phyloP scores from a whole-genome alignment of 371 early-diverging fungal genomes.

The Enteropsectra breve region DNA sequence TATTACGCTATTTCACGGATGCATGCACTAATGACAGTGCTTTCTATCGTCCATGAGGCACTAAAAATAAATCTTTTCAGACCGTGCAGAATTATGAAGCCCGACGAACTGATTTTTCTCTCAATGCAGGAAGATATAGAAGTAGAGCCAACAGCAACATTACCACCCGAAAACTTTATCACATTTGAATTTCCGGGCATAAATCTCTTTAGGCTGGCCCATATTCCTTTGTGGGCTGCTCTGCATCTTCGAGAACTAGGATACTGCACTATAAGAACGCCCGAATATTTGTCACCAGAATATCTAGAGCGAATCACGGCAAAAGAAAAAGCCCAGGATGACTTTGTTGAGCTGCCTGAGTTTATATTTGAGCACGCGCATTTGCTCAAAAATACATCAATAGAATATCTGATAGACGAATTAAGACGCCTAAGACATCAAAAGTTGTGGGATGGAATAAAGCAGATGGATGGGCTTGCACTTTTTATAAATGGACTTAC shows the following conservation, averaged over 20 bases:
- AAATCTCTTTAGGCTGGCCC: slow-evolving; percentile 23
- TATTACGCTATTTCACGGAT: too few species aligned
- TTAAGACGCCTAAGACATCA: slow-evolving; percentile 36
- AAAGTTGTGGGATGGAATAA: slow-evolving; percentile 41
- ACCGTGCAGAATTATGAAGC: too few species aligned
- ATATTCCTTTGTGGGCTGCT: slow-evolving; percentile 45
- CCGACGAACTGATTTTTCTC: slow-evolving; percentile 30
- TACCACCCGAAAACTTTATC: neutral
- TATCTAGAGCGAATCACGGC: slow-evolving; percentile 14
- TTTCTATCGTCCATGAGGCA: too few species aligned
- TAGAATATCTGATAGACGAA: slow-evolving; percentile 23
- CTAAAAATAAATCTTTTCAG: too few species aligned
- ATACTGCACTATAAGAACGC: slow-evolving; percentile 31
- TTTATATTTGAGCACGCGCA: slow-evolving; percentile 35
- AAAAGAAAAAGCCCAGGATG: slow-evolving; percentile 30
- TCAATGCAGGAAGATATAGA: slow-evolving; percentile 14
- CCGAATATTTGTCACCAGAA: slow-evolving; percentile 19
- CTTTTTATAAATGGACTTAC: slow-evolving; percentile 46
- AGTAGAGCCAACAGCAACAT: slow-evolving; percentile 7
- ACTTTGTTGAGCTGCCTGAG: slow-evolving; percentile 34
- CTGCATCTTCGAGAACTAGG: slow-evolving; percentile 34
- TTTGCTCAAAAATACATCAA: slow-evolving; percentile 17
- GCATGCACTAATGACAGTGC: too few species aligned
- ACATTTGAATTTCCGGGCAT: neutral
- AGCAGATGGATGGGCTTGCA: slow-evolving; percentile 42